These are phyloP conservation scores for Salvia rosmarinus DNA, from an alignment of 257 asterid genomes.

Conservation along the genomic window DNA sequence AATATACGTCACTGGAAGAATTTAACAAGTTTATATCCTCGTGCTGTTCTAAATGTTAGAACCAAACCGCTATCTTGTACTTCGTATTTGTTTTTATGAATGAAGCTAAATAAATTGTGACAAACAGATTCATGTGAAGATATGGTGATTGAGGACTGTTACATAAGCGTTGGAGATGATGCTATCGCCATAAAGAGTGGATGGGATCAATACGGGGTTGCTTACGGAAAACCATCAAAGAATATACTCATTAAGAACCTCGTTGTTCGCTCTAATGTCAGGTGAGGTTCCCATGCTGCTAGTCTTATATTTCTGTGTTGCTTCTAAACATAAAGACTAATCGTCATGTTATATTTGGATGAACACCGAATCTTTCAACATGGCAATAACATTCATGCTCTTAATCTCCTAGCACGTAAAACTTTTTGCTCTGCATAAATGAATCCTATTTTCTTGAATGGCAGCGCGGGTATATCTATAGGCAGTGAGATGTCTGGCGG, in stretches of 20 bases:
- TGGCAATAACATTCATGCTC: not conserved
- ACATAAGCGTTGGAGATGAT: conserved; percentile 96
- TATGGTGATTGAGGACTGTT: conserved; percentile 92
- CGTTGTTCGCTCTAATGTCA: conserved; percentile 90
- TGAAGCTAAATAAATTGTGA: conserved; percentile 22
- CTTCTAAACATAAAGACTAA: not conserved
- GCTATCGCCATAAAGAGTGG: conserved; percentile 97
- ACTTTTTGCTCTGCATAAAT: not conserved
- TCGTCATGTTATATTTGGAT: not conserved
- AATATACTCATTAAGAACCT: conserved; percentile 82
- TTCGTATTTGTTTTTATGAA: not conserved
- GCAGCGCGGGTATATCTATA: conserved; percentile 92
- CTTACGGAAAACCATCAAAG: conserved; percentile 76
- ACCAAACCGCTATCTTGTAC: not conserved
- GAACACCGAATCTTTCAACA: conserved; percentile 10
- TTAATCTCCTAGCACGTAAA: not conserved
- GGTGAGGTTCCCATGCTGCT: conserved; percentile 48
- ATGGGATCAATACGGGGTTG: conserved; percentile 93
- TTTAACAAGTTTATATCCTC: not conserved
- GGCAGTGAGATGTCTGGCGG: conserved; percentile 99
- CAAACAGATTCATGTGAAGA: conserved; percentile 90
- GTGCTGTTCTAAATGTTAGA: not conserved
- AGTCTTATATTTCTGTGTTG: not conserved
- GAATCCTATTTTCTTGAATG: conserved; percentile 23
- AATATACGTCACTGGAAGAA: not conserved